Base-by-base conservation (phyloP, 139 green algal genomes). In the Tetradesmus obliquus region DNA sequence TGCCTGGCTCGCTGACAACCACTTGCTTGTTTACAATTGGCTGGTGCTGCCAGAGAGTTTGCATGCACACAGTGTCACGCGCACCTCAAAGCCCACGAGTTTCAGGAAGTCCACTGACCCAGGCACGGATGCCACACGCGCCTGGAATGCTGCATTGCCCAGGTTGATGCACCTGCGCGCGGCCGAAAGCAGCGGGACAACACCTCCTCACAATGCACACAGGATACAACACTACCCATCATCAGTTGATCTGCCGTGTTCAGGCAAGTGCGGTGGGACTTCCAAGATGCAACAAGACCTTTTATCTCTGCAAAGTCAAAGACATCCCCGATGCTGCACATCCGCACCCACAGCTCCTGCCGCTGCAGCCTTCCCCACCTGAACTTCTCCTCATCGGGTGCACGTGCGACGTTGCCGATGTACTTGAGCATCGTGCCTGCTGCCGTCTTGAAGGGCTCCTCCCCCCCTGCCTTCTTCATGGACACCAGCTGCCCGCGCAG, bases 311-410 rank as follows among this genome's bases (percentile, higher is more conserved):
- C 32, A 45, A 45, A 45, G 32, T 45, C 32, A 45, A 45, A 45
- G 32, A 45, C 32, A 45, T 45, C 32, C 32, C 32, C 32, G 32
- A 45, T 45, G 32, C 32, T 45, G 32, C 32, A 45, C 32, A 45
- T 45, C 32, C 32, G 32, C 32, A 45, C 32, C 32, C 32, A 45
- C 32, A 45, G 32, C 32, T 45, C 32, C 8, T 71, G 60, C 60
- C 60, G 2, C 9, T 3, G 2, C 5, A 24, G 13, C 66, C 8
- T 24, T 17, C 66, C 5, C 17, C 66, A 76, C n/a, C 97, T 94
- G 92, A 96, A 99, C 95, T 99, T 99, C 15, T 98, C 97, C 88
- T 99, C 96, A 0, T 95, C 94, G 51, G 97, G 96, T 69, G 95
- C 88, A 24, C 86, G 91, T 10, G 91, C 94, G 8, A 99, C 92